A percentile compares a stretch with the other conserved stretches of the same genome.
Evolutionary conservation across 1,284 basidiomycete genomes (phyloP).

Genomic region (Fomitopsis pinicola): DNA sequence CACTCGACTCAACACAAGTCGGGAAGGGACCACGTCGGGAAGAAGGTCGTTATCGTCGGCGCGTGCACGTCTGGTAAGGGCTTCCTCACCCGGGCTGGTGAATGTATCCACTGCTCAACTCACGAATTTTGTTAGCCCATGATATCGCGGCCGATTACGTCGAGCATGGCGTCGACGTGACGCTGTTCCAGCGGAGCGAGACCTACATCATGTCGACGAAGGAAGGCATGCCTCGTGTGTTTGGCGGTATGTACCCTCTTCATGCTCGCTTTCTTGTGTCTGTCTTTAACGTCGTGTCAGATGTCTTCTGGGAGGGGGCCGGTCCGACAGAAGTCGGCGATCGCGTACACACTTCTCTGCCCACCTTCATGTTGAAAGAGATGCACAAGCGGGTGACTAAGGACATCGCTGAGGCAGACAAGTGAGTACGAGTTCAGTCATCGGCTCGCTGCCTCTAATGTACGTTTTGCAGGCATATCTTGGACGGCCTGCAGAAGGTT

Average conservation of each 20-base stretch:
- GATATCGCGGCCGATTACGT: slow-evolving; percentile 43
- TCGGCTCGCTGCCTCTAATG: background rate
- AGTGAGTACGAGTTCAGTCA: slow-evolving; percentile 15
- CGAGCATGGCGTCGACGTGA: slow-evolving; percentile 48
- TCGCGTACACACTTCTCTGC: slow-evolving; percentile 46
- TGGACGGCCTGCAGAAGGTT: slow-evolving; percentile 50
- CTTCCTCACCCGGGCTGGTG: background rate
- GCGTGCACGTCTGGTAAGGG: slow-evolving; percentile 40
- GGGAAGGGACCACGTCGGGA: slow-evolving; percentile 37
- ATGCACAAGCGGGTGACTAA: slow-evolving; percentile 43
- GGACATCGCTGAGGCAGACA: slow-evolving; percentile 51
- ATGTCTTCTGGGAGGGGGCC: slow-evolving; percentile 43
- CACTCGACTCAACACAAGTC: slow-evolving; percentile 40
- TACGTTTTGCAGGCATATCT: slow-evolving; percentile 37
- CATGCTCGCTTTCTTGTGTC: background rate
- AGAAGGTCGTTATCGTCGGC: slow-evolving; percentile 47
- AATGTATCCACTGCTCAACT: background rate
- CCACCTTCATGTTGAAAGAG: slow-evolving; percentile 40
- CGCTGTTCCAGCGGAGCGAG: slow-evolving; percentile 59
- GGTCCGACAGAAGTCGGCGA: slow-evolving; percentile 49
- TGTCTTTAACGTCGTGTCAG: background rate
- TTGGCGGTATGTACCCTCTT: slow-evolving; percentile 26
- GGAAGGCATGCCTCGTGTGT: slow-evolving; percentile 36
- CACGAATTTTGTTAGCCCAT: slow-evolving; percentile 22
- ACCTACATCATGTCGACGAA: slow-evolving; percentile 58